phyloP scores from a whole-genome alignment of 345 rosid species.

The Eucalyptus paniculata region DNA sequence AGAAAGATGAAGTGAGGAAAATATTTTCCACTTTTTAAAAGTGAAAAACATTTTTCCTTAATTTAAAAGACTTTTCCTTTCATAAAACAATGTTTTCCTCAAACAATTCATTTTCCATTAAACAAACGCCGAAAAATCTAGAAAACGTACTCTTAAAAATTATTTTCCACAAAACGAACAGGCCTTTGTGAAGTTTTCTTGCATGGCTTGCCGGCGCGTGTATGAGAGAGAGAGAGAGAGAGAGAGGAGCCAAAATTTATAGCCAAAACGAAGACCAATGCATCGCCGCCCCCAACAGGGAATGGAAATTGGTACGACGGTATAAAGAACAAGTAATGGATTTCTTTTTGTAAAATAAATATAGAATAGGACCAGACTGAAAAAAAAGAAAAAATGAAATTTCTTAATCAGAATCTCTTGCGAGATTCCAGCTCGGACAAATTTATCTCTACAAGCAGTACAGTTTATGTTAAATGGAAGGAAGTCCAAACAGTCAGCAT shows the following conservation, averaged over 20 bases:
- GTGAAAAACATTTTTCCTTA: too few relatives aligned
- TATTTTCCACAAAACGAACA: accelerated
- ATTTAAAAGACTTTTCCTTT: too few relatives aligned
- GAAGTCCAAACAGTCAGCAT: neutral
- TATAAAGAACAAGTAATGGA: neutral
- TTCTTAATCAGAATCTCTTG: neutral
- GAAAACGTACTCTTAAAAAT: accelerated
- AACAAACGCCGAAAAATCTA: too few relatives aligned
- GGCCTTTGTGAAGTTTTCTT: too few relatives aligned
- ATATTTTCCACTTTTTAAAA: too few relatives aligned
- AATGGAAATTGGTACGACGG: neutral
- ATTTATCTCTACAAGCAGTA: neutral
- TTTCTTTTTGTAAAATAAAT: too few relatives aligned
- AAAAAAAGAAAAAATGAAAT: neutral
- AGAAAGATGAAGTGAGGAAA: accelerated
- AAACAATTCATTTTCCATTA: accelerated
- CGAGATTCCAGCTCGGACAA: neutral
- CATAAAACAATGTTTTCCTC: too few relatives aligned
- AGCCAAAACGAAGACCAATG: neutral
- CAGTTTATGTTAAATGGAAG: neutral
- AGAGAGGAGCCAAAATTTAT: neutral
- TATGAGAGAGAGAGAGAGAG: neutral
- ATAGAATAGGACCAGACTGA: neutral
- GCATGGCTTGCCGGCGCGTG: neutral
- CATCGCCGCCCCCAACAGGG: neutral